Evolutionary conservation across 208 protist genomes (phyloP), one percentile per base, ranked within the genome.

Genomic region (Acanthamoeba triangularis): DNA sequence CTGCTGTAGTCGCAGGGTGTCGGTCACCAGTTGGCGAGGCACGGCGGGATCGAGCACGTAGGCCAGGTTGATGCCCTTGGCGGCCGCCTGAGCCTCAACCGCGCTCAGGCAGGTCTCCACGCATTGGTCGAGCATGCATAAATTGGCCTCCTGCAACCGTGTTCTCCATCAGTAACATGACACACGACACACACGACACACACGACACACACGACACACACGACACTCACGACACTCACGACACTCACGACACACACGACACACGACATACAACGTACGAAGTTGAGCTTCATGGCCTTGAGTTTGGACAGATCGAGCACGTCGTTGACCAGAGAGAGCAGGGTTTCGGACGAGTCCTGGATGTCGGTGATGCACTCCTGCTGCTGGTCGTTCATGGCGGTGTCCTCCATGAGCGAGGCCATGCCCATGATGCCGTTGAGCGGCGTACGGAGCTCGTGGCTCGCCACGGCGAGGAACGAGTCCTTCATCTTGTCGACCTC

Each of bases 361-460:
- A 94, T 94, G 49, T 69, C 72, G 0, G 25, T 1, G 30, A 94
- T 67, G 74, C 56, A 94, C 69, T 94, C 91, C 6, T 16, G 28
- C 56, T 94, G 91, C 33, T 61, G 37, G 16, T 13, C 18, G 69
- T 41, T 94, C 91, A 94, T 56, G 25, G 56, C 49, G 18, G 96
- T 96, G 54, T 96, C 94, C 13, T 78, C 35, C 16, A 97, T 56
- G 13, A 96, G 82, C 0, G 94, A 92, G 18, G 85, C 91, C 94
- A 97, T 96, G 82, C 96, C 96, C 44, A 97, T 97, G n/a, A 97
- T 74, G 30, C 96, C 96, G 72, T 96, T 96, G 28, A 97, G 63
- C 7, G 96, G 96, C n/a, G 96, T 97, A 23, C 96, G 49, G 28
- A 97, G 94, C 84, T 97, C 96, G 44, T 97, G 96, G 41, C 88